Evolutionary conservation across 768 basidiomycete species (phyloP).

Genomic region (Amanita brunnescens): DNA sequence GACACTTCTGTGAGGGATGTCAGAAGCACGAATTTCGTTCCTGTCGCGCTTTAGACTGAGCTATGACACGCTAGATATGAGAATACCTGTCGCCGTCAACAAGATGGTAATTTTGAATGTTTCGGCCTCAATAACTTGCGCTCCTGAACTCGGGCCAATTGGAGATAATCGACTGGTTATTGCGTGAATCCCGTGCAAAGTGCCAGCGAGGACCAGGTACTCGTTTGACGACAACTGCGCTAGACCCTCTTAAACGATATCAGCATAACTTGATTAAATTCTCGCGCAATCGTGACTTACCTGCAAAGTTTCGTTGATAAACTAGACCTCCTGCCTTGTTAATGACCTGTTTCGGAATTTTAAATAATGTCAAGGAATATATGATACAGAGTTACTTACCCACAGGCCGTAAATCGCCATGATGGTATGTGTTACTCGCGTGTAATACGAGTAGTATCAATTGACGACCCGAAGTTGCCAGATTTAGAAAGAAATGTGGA

Average conservation of each 20-base stretch:
- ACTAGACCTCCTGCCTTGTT: slow-evolving; percentile 98
- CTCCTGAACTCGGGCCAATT: slow-evolving; percentile 72
- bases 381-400: not conserved
- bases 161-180: slow-evolving; percentile 91
- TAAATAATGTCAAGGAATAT: not conserved
- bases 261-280: not conserved
- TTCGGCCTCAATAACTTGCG: slow-evolving; percentile 93
- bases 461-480: too few relatives aligned
- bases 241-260: slow-evolving; percentile 63
- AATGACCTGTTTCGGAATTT: slow-evolving; percentile 58
- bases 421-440: not conserved
- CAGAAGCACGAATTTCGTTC: slow-evolving; percentile 91
- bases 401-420: slow-evolving; percentile 10
- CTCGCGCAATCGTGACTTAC: slow-evolving; percentile 27
- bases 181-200: slow-evolving; percentile 96
- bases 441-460: too few relatives aligned
- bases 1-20: slow-evolving; percentile 71
- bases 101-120: slow-evolving; percentile 91
- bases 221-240: slow-evolving; percentile 88
- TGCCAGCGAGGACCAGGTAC: slow-evolving; percentile 92
- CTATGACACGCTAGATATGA: not conserved
- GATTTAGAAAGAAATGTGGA: too few relatives aligned
- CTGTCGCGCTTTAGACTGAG: slow-evolving; percentile 30
- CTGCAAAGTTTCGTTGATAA: slow-evolving; percentile 88
- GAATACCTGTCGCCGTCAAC: slow-evolving; percentile 80